Conservation (phyloP, 2,329 filamentous ascomycete species). For the Leptosphaerulina australis region DNA sequence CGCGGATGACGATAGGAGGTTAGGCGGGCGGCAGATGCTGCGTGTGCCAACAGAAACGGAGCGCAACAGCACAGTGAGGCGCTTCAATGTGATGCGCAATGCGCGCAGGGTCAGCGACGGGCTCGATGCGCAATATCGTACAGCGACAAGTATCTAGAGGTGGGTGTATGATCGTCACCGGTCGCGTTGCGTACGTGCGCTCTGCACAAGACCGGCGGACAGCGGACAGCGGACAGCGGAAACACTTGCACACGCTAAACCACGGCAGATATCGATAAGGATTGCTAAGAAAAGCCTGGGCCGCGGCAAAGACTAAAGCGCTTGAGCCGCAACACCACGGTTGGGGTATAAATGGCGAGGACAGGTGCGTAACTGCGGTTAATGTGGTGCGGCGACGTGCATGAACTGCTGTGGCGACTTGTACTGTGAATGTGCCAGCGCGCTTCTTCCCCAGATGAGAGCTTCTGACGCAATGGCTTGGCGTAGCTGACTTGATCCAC, state of each 20-base stretch:
- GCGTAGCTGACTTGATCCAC: neutral
- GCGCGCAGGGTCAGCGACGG: slow-evolving; percentile 14
- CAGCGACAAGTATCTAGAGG: slow-evolving; percentile 11
- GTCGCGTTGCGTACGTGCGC: slow-evolving; percentile 29
- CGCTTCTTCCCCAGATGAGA: slow-evolving; percentile 2
- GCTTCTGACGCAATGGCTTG: slow-evolving; percentile 18
- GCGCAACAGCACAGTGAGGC: slow-evolving; percentile 5
- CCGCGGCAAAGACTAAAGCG: slow-evolving; percentile 12
- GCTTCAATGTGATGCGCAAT: slow-evolving; percentile 11
- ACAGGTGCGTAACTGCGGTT: neutral
- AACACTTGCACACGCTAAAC: slow-evolving; percentile 1
- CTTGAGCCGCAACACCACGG: slow-evolving; percentile 21
- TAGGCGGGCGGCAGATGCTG: slow-evolving; percentile 23
- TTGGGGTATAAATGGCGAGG: slow-evolving; percentile 2
- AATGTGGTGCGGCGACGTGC: slow-evolving; percentile 1
- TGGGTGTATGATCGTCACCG: slow-evolving; percentile 27
- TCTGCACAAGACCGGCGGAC: slow-evolving; percentile 14
- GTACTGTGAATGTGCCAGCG: neutral
- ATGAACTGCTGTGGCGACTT: slow-evolving; percentile 10
- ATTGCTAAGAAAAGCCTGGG: slow-evolving; percentile 17
- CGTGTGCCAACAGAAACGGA: slow-evolving; percentile 2
- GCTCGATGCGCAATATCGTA: slow-evolving; percentile 13
- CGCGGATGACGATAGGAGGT: slow-evolving; percentile 29
- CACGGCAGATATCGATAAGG: slow-evolving; percentile 28
- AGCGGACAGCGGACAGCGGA: slow-evolving; percentile 11